A percentile compares a stretch with the other conserved stretches of the same genome.
Evolutionary conservation across 805 yeast species (phyloP).

Genomic region (Kurtzmaniella fragi): DNA sequence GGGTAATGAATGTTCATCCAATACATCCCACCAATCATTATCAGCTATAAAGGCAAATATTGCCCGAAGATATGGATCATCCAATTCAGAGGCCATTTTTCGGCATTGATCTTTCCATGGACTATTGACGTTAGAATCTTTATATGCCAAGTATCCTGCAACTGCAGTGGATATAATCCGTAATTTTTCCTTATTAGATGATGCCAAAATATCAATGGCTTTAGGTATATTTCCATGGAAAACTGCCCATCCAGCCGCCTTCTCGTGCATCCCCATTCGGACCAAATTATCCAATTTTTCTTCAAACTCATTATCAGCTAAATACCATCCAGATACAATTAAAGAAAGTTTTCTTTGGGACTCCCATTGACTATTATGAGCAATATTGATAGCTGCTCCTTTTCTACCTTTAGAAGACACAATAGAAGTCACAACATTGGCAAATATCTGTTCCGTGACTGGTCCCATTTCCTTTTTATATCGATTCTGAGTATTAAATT

Average conservation of each 20-base stretch:
- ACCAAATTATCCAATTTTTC: slow-evolving; percentile 56
- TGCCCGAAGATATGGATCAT: slow-evolving; percentile 84
- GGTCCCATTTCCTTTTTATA: slow-evolving; percentile 21
- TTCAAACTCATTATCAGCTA: slow-evolving; percentile 70
- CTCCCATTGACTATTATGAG: slow-evolving; percentile 44
- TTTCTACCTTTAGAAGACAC: slow-evolving; percentile 44
- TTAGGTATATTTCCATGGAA: slow-evolving; percentile 83
- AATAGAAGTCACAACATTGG: slow-evolving; percentile 49
- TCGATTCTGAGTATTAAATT: slow-evolving; percentile 42
- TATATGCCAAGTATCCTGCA: slow-evolving; percentile 78
- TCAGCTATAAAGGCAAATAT: slow-evolving; percentile 92
- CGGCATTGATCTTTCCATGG: slow-evolving; percentile 95
- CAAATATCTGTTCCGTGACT: slow-evolving; percentile 36
- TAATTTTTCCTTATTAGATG: slow-evolving; percentile 66
- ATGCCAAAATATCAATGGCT: slow-evolving; percentile 74
- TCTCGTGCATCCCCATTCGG: slow-evolving; percentile 58
- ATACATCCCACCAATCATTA: slow-evolving; percentile 93
- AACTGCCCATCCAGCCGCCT: slow-evolving; percentile 98
- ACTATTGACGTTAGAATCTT: slow-evolving; percentile 53
- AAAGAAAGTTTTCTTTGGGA: slow-evolving; percentile 74
- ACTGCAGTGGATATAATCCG: slow-evolving; percentile 88
- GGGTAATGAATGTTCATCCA: slow-evolving; percentile 86
- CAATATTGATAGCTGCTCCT: slow-evolving; percentile 42
- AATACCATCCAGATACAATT: slow-evolving; percentile 87
- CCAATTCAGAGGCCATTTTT: slow-evolving; percentile 78